Evolutionary conservation across 73 alveolate genomes (phyloP), one percentile per base, ranked within the genome.

Genomic region (Symbiodinium pilosum): DNA sequence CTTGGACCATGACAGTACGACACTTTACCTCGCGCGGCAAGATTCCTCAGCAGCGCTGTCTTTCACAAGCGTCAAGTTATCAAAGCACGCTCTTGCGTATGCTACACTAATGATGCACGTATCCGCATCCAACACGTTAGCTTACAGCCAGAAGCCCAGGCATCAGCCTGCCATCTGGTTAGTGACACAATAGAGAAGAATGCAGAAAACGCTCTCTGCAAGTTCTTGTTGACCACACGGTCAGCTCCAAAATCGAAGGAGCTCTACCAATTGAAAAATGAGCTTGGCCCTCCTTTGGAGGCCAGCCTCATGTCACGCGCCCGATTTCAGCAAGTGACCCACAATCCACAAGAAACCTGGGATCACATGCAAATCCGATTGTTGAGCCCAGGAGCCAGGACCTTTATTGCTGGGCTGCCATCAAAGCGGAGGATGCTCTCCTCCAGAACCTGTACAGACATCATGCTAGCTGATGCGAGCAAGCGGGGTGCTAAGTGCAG

Each of bases 291-390:
- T 64, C 81, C 81, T 64, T 14, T 5, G 81, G 81, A 64, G 81
- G 81, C 20, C 81, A 39, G 16, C 43, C 26, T 21, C 24, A 21
- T 32, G 56, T 86, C 83, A 86, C 26, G 42, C 41, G 38, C 81
- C 56, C 34, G 94, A 44, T 12, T 56, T 87, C 68, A 87, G 56
- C 94, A 87, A n/a, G 73, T 87, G 94, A 36, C 94, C 94, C 39
- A 87, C 94, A 39, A 87, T 87, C 94, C 94, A 87, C 43, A 87
- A 51, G 56, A 87, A 87, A 16, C 94, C 94, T 87, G 30, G 39
- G 85, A 38, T 26, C 81, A 64, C 30, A 64, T 39, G 52, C 87
- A 36, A 77, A 16, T 39, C 12, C n/a, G 36, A 38, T 20, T 6
- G 64, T 44, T 21, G 18, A n/a, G 4, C 91, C 21, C 18, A 43